Conservation (phyloP, 2,329 filamentous ascomycete genomes). For the Scedosporium aurantiacum region DNA sequence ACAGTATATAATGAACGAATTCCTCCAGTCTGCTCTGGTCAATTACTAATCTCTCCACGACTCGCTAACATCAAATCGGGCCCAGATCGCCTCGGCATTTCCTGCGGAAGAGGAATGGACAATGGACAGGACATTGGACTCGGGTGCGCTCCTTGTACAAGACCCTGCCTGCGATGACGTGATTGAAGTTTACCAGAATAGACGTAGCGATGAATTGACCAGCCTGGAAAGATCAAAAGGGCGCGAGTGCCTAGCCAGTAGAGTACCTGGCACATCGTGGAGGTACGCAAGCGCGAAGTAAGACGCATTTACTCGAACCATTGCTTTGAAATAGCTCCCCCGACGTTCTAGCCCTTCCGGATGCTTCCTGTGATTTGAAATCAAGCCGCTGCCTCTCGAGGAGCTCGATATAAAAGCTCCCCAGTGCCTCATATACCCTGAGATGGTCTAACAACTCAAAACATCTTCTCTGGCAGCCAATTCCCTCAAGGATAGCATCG, state of each 20-base stretch:
- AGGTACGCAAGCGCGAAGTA: background rate
- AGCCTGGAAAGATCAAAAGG: background rate
- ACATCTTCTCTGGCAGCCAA: background rate
- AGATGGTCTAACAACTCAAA: too few species aligned
- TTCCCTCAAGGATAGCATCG: background rate
- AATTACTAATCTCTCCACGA: background rate
- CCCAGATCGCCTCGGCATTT: background rate
- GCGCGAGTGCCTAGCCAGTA: background rate
- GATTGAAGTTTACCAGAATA: background rate
- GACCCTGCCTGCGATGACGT: background rate
- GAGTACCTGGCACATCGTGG: background rate
- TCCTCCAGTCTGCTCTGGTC: background rate
- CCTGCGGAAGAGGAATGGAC: too few species aligned
- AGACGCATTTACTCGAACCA: background rate
- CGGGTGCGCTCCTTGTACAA: background rate
- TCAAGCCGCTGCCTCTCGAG: background rate
- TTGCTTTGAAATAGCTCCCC: slow-evolving; percentile 18
- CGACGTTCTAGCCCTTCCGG: slow-evolving; percentile 14
- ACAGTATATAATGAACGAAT: too few species aligned
- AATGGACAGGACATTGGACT: too few species aligned
- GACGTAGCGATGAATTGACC: too few species aligned
- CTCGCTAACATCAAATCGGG: background rate
- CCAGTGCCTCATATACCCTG: background rate
- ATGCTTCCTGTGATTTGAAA: background rate
- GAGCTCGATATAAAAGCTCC: background rate